Evolutionary conservation across 2,329 filamentous ascomycete genomes (phyloP).

Genomic region (Hymenoscyphus infarciens): DNA sequence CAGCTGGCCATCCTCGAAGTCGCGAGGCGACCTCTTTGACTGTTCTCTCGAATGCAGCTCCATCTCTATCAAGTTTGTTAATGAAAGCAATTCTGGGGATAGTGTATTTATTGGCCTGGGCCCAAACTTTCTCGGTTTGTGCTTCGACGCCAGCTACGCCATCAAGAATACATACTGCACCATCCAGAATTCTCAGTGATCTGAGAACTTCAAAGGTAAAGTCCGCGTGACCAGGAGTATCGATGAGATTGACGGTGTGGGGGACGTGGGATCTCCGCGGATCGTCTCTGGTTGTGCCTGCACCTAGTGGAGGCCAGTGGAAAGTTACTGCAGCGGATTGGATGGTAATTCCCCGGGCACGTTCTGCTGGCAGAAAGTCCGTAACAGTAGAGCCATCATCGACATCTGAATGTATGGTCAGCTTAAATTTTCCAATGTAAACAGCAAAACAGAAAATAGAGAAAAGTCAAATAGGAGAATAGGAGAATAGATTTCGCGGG

Average conservation of each 20-base stretch:
- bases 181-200: constrained; percentile 82
- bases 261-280: constrained; percentile 49
- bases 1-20: constrained; percentile 78
- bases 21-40: constrained; percentile 80
- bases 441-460: neutral
- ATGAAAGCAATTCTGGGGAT: constrained; percentile 81
- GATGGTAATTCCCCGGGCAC: constrained; percentile 91
- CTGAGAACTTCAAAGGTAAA: constrained; percentile 96
- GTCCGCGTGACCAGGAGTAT: constrained; percentile 94
- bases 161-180: constrained; percentile 88
- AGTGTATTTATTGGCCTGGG: constrained; percentile 77
- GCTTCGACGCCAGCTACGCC: constrained; percentile 93
- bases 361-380: constrained; percentile 90
- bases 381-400: constrained; percentile 96
- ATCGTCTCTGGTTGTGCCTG: constrained; percentile 30
- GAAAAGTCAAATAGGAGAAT: neutral
- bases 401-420: constrained; percentile 57
- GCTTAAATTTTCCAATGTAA: neutral
- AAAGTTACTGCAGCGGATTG: constrained; percentile 97
- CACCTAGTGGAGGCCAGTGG: constrained; percentile 68
- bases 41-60: constrained; percentile 77
- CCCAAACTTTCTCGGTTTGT: constrained; percentile 95
- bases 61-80: constrained; percentile 82
- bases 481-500: neutral
- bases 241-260: constrained; percentile 85